Conservation (phyloP, 2,329 filamentous ascomycete species). For the Fusarium tjaetaba region DNA sequence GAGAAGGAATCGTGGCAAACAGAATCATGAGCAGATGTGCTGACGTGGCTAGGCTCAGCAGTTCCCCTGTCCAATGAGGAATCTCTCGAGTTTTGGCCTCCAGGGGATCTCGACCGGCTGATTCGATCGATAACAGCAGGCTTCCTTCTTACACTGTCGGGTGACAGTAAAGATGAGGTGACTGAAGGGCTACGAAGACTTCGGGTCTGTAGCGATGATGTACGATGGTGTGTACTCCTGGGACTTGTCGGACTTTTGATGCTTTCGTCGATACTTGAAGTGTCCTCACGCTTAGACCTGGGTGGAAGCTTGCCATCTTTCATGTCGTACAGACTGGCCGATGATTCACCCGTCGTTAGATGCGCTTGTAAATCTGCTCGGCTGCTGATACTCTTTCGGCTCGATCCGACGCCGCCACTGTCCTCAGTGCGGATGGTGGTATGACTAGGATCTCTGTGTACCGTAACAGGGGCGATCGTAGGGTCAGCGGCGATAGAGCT, state of each 20-base stretch:
- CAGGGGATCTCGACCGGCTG: constrained; percentile 56
- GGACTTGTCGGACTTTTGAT: constrained; percentile 60
- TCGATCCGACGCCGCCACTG: constrained; percentile 48
- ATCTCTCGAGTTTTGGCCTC: constrained; percentile 61
- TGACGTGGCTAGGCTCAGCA: constrained; percentile 66
- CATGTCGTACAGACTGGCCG: constrained; percentile 52
- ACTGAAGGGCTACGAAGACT: constrained; percentile 49
- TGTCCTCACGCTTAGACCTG: constrained; percentile 54
- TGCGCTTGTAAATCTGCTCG: constrained; percentile 54
- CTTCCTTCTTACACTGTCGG: constrained; percentile 54
- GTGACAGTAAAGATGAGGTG: constrained; percentile 49
- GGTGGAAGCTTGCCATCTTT: constrained; percentile 50
- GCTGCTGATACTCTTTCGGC: constrained; percentile 54
- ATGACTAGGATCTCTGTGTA: constrained; percentile 59
- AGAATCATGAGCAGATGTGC: constrained; percentile 67
- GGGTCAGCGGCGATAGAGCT: constrained; percentile 54
- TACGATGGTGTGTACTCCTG: constrained; percentile 47
- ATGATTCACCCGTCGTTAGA: constrained; percentile 49
- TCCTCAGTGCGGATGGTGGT: constrained; percentile 57
- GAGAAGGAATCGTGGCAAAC: constrained; percentile 67
- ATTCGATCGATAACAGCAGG: constrained; percentile 67
- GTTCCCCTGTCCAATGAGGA: constrained; percentile 68
- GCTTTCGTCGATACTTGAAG: constrained; percentile 57
- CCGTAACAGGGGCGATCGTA: constrained; percentile 61
- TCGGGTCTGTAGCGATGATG: constrained; percentile 50